Base-by-base conservation (phyloP, 768 basidiomycete species). In the Cystofilobasidium macerans region DNA sequence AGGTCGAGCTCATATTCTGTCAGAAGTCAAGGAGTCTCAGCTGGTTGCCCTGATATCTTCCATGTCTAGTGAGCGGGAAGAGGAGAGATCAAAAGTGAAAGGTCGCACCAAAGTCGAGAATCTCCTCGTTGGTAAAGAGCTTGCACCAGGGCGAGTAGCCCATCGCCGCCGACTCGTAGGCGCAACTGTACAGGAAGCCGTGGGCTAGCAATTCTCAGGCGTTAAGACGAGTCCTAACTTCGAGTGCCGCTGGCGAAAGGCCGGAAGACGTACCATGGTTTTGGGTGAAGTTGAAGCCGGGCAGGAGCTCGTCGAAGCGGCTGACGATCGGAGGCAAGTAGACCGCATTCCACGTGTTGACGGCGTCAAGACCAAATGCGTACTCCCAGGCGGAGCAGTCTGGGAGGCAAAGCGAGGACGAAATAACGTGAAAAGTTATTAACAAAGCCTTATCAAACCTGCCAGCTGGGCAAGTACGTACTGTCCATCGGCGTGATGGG, bases 171-270 rank as follows among this genome's bases (percentile, higher is more conserved):
- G 43, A 78, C 69, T 79, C 78, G 61, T 77, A 80, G 43, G 78
- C 78, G 56, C 78, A 78, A 20, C 77, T 78, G 69, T 78, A 80
- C 26, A 80, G 70, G 53, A 78, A 78, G 33, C 79, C 79, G 61
- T 78, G 75, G 18, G 75, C 72, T n/a, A n/a, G n/a, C n/a, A n/a
- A n/a, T n/a, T n/a, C n/a, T n/a, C n/a, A n/a, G n/a, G n/a, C n/a
- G n/a, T n/a, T n/a, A n/a, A n/a, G n/a, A n/a, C n/a, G n/a, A n/a
- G n/a, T n/a, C n/a, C n/a, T n/a, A n/a, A n/a, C n/a, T n/a, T n/a
- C n/a, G n/a, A n/a, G n/a, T n/a, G n/a, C n/a, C n/a, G n/a, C n/a
- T n/a, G n/a, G n/a, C n/a, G n/a, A n/a, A n/a, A n/a, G n/a, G n/a
- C n/a, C n/a, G n/a, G n/a, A n/a, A n/a, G 30, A 58, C 57, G 30